A percentile compares a stretch with the other conserved stretches of the same genome.
These are phyloP conservation scores for Fusarium succisae DNA, from an alignment of 2,329 filamentous ascomycete species.

Conservation along the genomic window DNA sequence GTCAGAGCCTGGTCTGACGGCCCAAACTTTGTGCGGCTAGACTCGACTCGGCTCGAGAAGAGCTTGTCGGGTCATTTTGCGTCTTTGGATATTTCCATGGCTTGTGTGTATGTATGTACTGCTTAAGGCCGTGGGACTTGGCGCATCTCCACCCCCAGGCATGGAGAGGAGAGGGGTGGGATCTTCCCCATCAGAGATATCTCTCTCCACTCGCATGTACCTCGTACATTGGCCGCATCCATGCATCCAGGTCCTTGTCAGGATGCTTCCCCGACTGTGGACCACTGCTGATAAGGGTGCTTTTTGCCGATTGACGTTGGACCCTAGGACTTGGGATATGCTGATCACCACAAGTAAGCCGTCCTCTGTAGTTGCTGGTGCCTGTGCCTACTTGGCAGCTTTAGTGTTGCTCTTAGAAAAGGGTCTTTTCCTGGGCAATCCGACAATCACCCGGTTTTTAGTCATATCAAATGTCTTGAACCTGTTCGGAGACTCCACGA, in stretches of 20 bases:
- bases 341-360: conserved; percentile 3
- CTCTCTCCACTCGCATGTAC: conserved; percentile 19
- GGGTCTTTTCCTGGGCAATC: neutral
- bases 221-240: conserved; percentile 12
- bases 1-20: conserved; percentile 7
- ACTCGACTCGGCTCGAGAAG: neutral
- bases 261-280: conserved; percentile 31
- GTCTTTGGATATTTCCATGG: conserved; percentile 4
- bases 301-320: conserved; percentile 12
- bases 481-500: neutral
- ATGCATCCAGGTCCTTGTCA: neutral
- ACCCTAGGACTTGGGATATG: conserved; percentile 16
- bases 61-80: conserved; percentile 12
- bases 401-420: neutral
- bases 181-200: conserved; percentile 23
- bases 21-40: neutral
- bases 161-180: conserved; percentile 12
- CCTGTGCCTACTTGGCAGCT: neutral
- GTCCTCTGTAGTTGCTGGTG: neutral
- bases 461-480: neutral
- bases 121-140: neutral
- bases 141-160: conserved; percentile 20
- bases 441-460: neutral
- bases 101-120: conserved; percentile 2
- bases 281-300: conserved; percentile 17